These are phyloP conservation scores for Pseudonitzschia pungens DNA, from an alignment of 108 stramenopile species.

Conservation along the genomic window DNA sequence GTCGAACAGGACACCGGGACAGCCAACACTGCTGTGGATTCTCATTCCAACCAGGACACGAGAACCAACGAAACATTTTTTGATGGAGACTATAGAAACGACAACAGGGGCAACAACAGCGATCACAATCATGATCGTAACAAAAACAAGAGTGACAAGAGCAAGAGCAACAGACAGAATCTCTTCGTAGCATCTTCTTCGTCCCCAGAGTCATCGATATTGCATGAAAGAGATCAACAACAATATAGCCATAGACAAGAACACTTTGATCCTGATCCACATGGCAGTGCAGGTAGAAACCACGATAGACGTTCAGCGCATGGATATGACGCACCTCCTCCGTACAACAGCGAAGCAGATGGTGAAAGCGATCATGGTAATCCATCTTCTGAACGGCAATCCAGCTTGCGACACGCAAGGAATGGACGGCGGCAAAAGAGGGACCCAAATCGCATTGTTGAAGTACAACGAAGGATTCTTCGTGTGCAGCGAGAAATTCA, in stretches of 20 bases:
- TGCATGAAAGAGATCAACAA: neutral
- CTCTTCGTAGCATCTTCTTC: neutral
- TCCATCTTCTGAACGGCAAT: neutral
- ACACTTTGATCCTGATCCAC: neutral
- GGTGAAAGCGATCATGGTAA: neutral
- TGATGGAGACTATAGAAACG: neutral
- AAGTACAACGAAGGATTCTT: constrained; percentile 8
- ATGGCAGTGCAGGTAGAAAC: neutral
- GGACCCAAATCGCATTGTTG: neutral
- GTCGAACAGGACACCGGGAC: neutral
- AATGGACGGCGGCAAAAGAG: neutral
- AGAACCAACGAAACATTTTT: neutral
- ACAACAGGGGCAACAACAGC: neutral
- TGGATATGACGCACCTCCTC: neutral
- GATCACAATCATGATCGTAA: neutral
- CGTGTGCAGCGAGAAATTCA: neutral
- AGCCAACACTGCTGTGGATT: neutral
- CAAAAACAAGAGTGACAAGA: neutral
- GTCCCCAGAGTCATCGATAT: neutral
- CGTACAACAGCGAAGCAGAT: neutral
- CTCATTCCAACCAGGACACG: neutral
- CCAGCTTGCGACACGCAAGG: neutral
- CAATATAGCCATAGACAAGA: neutral
- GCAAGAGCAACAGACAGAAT: neutral
- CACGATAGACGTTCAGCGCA: neutral